Evolutionary conservation across 352 stramenopile species (phyloP), one percentile per base, ranked within the genome.

Genomic region (Elongisporangium anandrum): DNA sequence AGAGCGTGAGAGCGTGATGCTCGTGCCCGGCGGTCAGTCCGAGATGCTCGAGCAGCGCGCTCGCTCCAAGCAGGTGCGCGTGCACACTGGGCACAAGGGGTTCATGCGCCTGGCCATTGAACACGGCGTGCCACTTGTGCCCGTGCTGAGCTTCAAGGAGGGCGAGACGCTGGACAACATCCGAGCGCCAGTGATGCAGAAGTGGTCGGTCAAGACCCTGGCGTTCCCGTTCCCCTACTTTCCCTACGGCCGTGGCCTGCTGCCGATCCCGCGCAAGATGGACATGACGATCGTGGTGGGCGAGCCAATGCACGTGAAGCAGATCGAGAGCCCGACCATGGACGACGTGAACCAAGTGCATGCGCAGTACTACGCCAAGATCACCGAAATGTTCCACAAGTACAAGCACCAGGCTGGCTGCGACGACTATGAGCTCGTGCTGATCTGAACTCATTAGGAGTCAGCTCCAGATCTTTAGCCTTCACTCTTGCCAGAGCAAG

Each of bases 121-220:
- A 54, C 72, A 93, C 48, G 85, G 85, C 45, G 74, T 75, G 17
- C 70, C 85, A 29, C 61, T 95, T 2, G 83, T 95, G 22, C 85
- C 85, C 0, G 67, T 95, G 29, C 65, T 95, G 10, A 92, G 83
- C 61, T 95, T 90, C 63, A 81, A 89, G 38, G 85, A 95, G 63
- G 81, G 77, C 29, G 85, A 95, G 51, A 79, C 86, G 57, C 77
- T 95, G 75, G 82, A 92, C 68, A 95, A 93, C 57, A 63, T 95
- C 17, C 75, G 73, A n/a, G 75, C 72, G n/a, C 81, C 85, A 12
- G 63, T 72, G 54, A 45, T 95, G 24, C 83, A 95, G 68, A 69
- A 70, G 20, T 95, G 85, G 85, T 92, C 87, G 47, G 70, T 93
- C 55, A 88, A 87, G 60, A 77, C 78, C 41, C 68, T 95, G 21